Base-by-base conservation (phyloP, 257 asterid species). In the Solanum gracilifrons region DNA sequence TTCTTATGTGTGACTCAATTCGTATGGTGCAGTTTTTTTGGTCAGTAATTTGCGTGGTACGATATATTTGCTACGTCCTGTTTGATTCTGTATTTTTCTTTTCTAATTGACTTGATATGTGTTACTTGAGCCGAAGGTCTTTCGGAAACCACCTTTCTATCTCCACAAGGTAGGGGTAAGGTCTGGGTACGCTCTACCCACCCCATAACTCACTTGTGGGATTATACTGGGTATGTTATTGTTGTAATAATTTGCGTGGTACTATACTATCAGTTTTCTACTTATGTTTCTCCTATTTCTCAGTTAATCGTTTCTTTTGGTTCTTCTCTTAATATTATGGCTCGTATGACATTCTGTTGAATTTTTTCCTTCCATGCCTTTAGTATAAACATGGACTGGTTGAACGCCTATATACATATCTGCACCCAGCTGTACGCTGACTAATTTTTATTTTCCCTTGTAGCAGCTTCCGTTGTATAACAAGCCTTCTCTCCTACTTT, bases 401-500 rank as follows among this genome's bases (percentile, higher is more conserved):
- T 39, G 13, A 41, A 25, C 1, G 33, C 4, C 13, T 7, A 25
- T 39, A 39, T 25, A 13, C 37, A 25, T 79, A 80, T 80, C 39
- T 9, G 37, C 60, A 27, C n/a, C 29, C 68, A 80, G 85, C 68
- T 80, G 32, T 27, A 62, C 5, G 66, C 68, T 80, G 85, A 18
- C 41, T 27, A 29, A 11, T 5, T 46, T 18, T 10, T 32, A 46
- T 46, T 46, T 46, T 46, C 36, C 64, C 68, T 46, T 80, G 85
- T 80, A 46, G 68, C 29, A 46, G 41, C 85, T 27, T 80, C 68
- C 29, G 41, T 46, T 80, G 29, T 46, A 46, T 80, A 80, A 80
- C 41, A 80, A 46, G 41, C 41, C 35, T 89, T 66, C 83, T 90
- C 83, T 91, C 83, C 48, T 75, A 77, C 66, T 85, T 88, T 89